These are phyloP conservation scores for Aspergillus ochraceoroseus DNA, from an alignment of 2,329 filamentous ascomycete species.

Conservation along the genomic window DNA sequence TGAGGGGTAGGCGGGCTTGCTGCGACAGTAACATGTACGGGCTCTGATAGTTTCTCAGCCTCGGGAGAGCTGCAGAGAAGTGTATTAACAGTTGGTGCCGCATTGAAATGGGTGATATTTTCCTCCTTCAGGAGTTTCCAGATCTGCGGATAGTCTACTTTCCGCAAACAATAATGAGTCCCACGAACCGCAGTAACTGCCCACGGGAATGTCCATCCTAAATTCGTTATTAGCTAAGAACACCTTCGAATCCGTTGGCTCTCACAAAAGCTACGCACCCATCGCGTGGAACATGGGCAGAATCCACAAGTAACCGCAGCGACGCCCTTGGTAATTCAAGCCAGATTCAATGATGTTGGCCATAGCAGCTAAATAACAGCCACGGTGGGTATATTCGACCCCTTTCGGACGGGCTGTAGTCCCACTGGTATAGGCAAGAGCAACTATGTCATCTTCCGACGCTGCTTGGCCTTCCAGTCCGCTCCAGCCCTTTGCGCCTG, in stretches of 20 bases:
- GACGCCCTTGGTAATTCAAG: conserved; percentile 63
- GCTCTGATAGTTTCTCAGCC: conserved; percentile 62
- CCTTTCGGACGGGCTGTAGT: conserved; percentile 91
- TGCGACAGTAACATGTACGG: conserved; percentile 84
- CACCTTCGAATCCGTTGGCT: neutral
- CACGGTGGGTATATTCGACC: conserved; percentile 84
- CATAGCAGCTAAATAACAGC: conserved; percentile 76
- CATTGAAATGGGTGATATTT: conserved; percentile 88
- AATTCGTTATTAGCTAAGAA: neutral
- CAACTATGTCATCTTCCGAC: conserved; percentile 75
- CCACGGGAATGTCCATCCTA: conserved; percentile 83
- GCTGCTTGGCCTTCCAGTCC: conserved; percentile 64
- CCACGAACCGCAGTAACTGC: conserved; percentile 85
- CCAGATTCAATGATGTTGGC: conserved; percentile 86
- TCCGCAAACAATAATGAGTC: conserved; percentile 90
- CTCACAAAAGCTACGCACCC: conserved; percentile 36
- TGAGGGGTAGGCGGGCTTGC: conserved; percentile 84
- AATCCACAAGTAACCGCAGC: conserved; percentile 85
- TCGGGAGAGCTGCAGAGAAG: conserved; percentile 75
- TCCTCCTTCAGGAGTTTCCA: conserved; percentile 85
- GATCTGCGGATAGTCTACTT: conserved; percentile 90
- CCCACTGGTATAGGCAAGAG: conserved; percentile 88
- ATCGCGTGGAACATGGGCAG: conserved; percentile 76
- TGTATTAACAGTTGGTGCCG: conserved; percentile 94
- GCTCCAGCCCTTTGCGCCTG: conserved; percentile 67